A percentile compares a stretch with the other conserved stretches of the same genome.
Evolutionary conservation across 129 eudicot genomes (phyloP).

Genomic region (Flaveria brownii): DNA sequence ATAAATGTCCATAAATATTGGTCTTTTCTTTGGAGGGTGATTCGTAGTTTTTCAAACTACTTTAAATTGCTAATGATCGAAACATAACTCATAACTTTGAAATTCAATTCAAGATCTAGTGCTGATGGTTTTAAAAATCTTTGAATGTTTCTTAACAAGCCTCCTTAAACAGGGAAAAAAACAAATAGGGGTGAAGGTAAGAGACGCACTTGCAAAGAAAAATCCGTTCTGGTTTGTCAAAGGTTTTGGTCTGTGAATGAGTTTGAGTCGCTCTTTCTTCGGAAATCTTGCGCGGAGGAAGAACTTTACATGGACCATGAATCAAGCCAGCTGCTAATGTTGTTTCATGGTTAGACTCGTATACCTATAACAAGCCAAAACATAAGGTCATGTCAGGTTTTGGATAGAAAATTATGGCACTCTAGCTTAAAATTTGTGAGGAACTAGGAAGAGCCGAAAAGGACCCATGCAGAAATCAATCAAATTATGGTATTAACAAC

Average conservation of each 20-base stretch:
- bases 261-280: constrained; percentile 52
- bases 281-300: constrained; percentile 58
- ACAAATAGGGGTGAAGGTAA: neutral
- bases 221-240: constrained; percentile 40
- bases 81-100: neutral
- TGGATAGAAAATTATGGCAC: neutral
- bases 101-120: neutral
- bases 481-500: neutral
- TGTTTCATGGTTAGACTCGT: constrained; percentile 68
- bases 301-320: constrained; percentile 78
- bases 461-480: neutral
- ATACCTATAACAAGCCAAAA: constrained; percentile 52
- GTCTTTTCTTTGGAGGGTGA: neutral
- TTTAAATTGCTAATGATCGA: neutral
- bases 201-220: constrained; percentile 76
- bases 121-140: neutral
- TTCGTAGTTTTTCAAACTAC: neutral
- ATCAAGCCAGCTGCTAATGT: constrained; percentile 58
- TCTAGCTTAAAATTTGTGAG: neutral
- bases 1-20: neutral
- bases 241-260: constrained; percentile 31
- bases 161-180: neutral
- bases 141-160: neutral
- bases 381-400: neutral
- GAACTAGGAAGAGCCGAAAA: neutral